Evolutionary conservation across 2,329 filamentous ascomycete genomes (phyloP).

Genomic region (Pseudogymnoascus sp.): DNA sequence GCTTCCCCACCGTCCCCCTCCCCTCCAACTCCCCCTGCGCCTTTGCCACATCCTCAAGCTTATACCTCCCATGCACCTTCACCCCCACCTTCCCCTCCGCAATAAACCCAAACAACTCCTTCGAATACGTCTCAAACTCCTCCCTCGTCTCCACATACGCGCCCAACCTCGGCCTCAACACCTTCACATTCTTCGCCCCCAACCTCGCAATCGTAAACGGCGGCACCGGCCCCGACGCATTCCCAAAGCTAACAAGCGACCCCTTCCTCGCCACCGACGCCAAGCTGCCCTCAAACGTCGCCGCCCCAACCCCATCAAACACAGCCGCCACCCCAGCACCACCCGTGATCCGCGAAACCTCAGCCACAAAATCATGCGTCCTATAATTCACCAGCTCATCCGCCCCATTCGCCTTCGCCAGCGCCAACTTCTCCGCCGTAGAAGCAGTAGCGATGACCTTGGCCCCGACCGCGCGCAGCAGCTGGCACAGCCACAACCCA

Average conservation of each 20-base stretch:
- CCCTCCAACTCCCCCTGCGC: constrained; percentile 75
- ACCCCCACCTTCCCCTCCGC: constrained; percentile 61
- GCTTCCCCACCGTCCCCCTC: constrained; percentile 75
- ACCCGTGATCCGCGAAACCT: constrained; percentile 61
- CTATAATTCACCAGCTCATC: constrained; percentile 63
- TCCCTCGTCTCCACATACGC: constrained; percentile 61
- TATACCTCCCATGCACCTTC: constrained; percentile 68
- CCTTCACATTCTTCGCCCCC: constrained; percentile 64
- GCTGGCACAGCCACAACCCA: constrained; percentile 64
- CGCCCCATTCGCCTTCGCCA: constrained; percentile 64
- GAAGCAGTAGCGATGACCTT: constrained; percentile 73
- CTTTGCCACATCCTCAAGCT: constrained; percentile 59
- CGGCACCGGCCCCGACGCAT: constrained; percentile 69
- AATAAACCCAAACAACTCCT: constrained; percentile 67
- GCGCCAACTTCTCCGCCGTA: constrained; percentile 59
- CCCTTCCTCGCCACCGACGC: constrained; percentile 71
- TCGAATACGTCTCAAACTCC: constrained; percentile 61
- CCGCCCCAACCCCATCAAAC: constrained; percentile 79
- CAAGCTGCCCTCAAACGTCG: constrained; percentile 72
- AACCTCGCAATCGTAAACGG: constrained; percentile 52
- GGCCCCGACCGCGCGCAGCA: constrained; percentile 64
- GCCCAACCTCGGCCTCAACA: constrained; percentile 67
- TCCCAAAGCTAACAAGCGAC: constrained; percentile 69
- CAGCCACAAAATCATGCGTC: constrained; percentile 48
- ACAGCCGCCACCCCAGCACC: constrained; percentile 67